Evolutionary conservation across 768 basidiomycete genomes (phyloP).

Genomic region (Tricholoma matsutake): DNA sequence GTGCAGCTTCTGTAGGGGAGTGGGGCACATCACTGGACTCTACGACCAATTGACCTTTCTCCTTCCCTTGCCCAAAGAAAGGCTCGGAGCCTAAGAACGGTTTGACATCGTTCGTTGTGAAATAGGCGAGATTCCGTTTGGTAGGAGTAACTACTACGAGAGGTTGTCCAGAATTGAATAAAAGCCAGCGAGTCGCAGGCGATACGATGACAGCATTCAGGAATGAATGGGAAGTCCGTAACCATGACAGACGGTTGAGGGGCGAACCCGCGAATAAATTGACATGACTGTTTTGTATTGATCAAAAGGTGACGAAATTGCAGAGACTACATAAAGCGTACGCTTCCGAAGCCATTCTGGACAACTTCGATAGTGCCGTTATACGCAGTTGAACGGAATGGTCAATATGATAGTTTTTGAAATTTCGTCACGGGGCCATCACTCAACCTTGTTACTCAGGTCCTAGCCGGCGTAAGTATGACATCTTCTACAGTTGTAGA

Average conservation of each 20-base stretch:
- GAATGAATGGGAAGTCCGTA: constrained; percentile 70
- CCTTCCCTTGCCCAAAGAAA: constrained; percentile 68
- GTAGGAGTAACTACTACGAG: constrained; percentile 44
- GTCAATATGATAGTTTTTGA: not conserved
- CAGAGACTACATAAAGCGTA: constrained; percentile 4
- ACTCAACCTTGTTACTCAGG: no score
- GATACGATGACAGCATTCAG: constrained; percentile 66
- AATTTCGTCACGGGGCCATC: no score
- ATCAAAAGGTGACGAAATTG: not conserved
- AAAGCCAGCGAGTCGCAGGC: constrained; percentile 67
- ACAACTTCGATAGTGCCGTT: not conserved
- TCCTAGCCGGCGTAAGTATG: no score
- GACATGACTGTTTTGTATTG: constrained; percentile 21
- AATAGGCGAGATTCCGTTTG: constrained; percentile 41
- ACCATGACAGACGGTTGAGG: constrained; percentile 80
- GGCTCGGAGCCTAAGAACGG: constrained; percentile 64
- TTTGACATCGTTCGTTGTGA: constrained; percentile 60
- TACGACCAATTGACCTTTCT: constrained; percentile 34
- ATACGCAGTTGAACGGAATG: not conserved
- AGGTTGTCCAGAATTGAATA: constrained; percentile 74
- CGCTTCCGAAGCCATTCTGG: constrained; percentile 14
- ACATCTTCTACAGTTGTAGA: no score
- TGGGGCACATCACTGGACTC: constrained; percentile 28
- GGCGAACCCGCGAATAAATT: constrained; percentile 60
- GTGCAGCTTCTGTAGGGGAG: constrained; percentile 48